Evolutionary conservation across 140 eudicot species (phyloP), one percentile per base, ranked within the genome.

Genomic region (Ambrosia hybrid): DNA sequence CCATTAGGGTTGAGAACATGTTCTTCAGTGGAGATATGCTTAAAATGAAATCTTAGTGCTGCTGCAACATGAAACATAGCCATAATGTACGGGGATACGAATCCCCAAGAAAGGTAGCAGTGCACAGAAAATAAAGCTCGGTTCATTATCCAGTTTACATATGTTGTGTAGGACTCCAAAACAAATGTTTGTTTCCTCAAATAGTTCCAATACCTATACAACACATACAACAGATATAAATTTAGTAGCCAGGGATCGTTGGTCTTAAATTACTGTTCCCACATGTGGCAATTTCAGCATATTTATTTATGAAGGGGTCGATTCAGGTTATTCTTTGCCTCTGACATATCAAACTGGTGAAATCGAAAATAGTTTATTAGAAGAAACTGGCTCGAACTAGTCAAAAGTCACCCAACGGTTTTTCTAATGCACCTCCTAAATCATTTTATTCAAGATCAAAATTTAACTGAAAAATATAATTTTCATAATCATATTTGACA

Each of bases 101-200:
- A 93, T 80, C 98, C 98, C 98, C 97, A 93, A 2, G 98, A 93
- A 36, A 93, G 83, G 72, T 93, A 93, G 88, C 84, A 87, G 82
- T 93, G 98, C 37, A 80, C 79, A 63, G 88, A 82, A 82, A 93
- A 93, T 60, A 93, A 78, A n/a, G 96, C 97, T 4, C 97, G 87
- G 86, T 93, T 93, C 98, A 93, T 90, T 59, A 90, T 84, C 91
- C 89, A 82, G 75, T 93, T 93, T 34, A 88, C 67, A 70, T 80
- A 66, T 70, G 96, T 70, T 6, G 96, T 71, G 79, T 93, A 93
- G 15, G 98, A 90, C 84, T 93, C 98, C 86, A 93, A 73, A 45
- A 93, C 98, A 55, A 93, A 93, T 10, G 98, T 93, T 84, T 93
- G 98, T 79, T 93, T 93, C 82, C 98, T 87, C 88, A 93, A 79